These are phyloP conservation scores for Mortierella sp. DNA, from an alignment of 371 early-diverging fungal species.

Conservation along the genomic window DNA sequence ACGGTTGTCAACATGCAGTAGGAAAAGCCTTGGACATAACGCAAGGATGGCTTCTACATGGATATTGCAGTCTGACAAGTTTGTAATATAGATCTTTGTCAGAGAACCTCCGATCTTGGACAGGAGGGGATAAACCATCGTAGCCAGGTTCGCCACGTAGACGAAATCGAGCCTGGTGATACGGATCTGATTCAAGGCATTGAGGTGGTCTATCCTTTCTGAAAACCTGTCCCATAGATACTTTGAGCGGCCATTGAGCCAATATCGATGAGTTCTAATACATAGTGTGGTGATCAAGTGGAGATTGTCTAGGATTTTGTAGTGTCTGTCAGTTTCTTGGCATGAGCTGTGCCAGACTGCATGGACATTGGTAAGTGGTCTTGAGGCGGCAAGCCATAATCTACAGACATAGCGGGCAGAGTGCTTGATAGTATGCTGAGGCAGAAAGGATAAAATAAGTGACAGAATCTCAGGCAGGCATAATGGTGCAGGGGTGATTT, in stretches of 20 bases:
- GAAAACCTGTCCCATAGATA: neutral
- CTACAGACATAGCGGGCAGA: too few relatives aligned
- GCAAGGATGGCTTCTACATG: conserved; percentile 15
- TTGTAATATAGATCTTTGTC: conserved; percentile 11
- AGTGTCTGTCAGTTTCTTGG: neutral
- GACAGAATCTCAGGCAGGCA: too few relatives aligned
- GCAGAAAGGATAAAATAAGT: too few relatives aligned
- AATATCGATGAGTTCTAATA: neutral
- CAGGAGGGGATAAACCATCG: conserved; percentile 7
- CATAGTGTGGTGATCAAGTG: neutral
- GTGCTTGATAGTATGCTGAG: too few relatives aligned
- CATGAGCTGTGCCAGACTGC: neutral
- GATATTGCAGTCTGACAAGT: neutral
- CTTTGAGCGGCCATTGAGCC: neutral
- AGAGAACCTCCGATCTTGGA: conserved; percentile 8
- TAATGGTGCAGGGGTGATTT: too few relatives aligned
- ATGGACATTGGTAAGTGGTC: neutral
- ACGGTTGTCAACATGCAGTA: neutral
- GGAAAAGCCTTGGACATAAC: neutral
- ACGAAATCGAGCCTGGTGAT: conserved; percentile 9
- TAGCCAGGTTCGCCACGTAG: neutral
- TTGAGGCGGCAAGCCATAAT: neutral
- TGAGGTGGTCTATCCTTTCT: neutral
- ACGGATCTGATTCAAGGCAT: neutral
- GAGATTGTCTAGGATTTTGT: neutral